Base-by-base conservation (phyloP, 2,329 filamentous ascomycete species). In the Fusarium pseudonygamai region DNA sequence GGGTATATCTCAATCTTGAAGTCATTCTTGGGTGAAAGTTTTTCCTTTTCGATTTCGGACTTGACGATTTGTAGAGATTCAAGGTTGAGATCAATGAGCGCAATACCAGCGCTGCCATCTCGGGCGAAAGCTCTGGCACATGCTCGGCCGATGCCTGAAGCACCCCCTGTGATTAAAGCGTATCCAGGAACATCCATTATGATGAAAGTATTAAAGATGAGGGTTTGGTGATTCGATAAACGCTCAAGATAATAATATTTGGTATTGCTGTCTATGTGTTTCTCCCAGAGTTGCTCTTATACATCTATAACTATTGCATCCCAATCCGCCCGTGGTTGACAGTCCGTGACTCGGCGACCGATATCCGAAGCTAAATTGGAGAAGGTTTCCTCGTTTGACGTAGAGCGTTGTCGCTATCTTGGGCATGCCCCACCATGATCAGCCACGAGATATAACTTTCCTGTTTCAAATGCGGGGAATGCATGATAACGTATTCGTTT, bases 71-170 rank as follows among this genome's bases (percentile, higher is more conserved):
- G 40, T 2, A 80, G 34, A 1, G 65, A 67, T 14, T 77, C 72
- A 4, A 61, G 28, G 32, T 77, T 76, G 26, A 80, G 60, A 28
- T 81, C 79, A 11, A 80, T 50, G 1, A 80, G 66, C 3, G 75
- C 78, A 4, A 80, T 66, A 9, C 80, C 79, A 3, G 78, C 78
- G 2, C 76, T 60, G 1, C 79, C 79, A 32, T 81, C 79, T 4
- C 47, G 50, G 4, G 77, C 78, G 24, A 81, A 81, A 0, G 78
- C 78, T 12, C 49, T 63, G 22, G 79, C 79, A 22, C 78, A 80
- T 14, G 79, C 80, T 22, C 67, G 74, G 22, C 79, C 80, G 15
- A 81, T 80, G 1, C 80, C 80, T 18, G 79, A 81, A 2, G 75
- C 80, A 6, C 78, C 78, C 26, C 80, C 80, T 2, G 79, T 80